Evolutionary conservation across 768 basidiomycete genomes (phyloP), one percentile per base, ranked within the genome.

Genomic region (Hydnomerulius pinastri): DNA sequence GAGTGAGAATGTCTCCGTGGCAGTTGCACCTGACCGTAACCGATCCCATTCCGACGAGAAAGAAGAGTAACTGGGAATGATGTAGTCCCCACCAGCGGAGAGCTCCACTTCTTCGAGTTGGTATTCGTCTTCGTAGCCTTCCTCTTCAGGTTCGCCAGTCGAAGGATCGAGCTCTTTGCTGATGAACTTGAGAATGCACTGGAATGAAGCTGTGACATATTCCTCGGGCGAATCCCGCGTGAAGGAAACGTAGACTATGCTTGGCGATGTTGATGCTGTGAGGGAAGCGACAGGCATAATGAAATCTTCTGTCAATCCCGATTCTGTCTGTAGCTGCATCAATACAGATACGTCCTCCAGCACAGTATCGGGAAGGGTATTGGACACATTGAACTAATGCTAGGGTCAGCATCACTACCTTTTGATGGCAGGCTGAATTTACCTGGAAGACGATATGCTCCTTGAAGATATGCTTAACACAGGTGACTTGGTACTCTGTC

Each of bases 111-210:
- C 97, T 69, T 99, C 97, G 36, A 98, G 75, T 69, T 92, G 91
- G 71, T 99, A 99, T 71, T 98, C 96, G 73, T 98, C 97, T 64
- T 94, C 91, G 69, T 98, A 99, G n/a, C 97, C 97, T 46, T 97
- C 95, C 56, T 90, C 92, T 71, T 99, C 97, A 8, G 97, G 97
- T 63, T 91, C 86, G 20, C 95, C 95, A 12, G 90, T 95, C 38
- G 88, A 80, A 11, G 97, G 97, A 69, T 99, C 97, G 15, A 98
- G 81, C 66, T 99, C 97, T 71, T 98, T 99, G 75, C 91, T 95
- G 60, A 95, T 75, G 65, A 97, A 99, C 70, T 92, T 93, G 69
- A 99, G 85, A 8, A 85, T 81, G 65, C 93, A 97, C 54, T 81
- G 79, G 82, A 98, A 98, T 15, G 92, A 90, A 6, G 85, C 90